These are phyloP conservation scores for Globisporangium heterothallicum DNA, from an alignment of 352 stramenopile genomes.

Conservation along the genomic window DNA sequence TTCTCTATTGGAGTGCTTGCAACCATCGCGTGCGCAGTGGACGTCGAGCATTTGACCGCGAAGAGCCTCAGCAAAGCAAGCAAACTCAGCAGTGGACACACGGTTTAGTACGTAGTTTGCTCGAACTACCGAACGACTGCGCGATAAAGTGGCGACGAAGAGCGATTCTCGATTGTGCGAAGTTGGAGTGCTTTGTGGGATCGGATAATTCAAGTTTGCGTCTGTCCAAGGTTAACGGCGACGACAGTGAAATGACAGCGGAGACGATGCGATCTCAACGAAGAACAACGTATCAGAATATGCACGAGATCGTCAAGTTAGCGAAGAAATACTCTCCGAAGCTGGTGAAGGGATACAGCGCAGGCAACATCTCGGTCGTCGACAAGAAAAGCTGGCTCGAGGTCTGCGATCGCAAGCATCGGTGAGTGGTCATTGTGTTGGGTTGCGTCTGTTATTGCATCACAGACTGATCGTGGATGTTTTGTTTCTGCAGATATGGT, in stretches of 20 bases:
- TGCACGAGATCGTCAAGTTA: conserved; percentile 87
- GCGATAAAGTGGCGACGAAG: conserved; percentile 40
- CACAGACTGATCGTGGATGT: background rate
- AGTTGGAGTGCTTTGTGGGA: conserved; percentile 32
- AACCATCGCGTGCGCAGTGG: conserved; percentile 1
- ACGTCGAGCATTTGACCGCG: background rate
- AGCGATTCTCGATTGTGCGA: conserved; percentile 25
- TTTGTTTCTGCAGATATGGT: conserved; percentile 79
- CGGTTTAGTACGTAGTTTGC: conserved; percentile 30
- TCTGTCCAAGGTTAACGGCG: background rate
- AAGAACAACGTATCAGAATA: conserved; percentile 78
- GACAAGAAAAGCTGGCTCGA: conserved; percentile 89
- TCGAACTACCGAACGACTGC: conserved; percentile 30
- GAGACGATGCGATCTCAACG: conserved; percentile 72
- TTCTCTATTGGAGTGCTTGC: conserved; percentile 8
- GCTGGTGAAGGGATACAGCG: conserved; percentile 84
- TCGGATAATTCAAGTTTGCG: conserved; percentile 29
- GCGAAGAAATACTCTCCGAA: conserved; percentile 87
- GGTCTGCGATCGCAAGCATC: conserved; percentile 84
- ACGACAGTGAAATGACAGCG: conserved; percentile 43
- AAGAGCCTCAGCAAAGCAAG: conserved; percentile 4
- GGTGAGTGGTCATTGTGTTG: conserved; percentile 29
- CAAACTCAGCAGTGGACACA: background rate
- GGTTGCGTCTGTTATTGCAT: conserved; percentile 3
- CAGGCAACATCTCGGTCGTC: conserved; percentile 88